Evolutionary conservation across 352 stramenopile species (phyloP), one percentile per base, ranked within the genome.

Genomic region (Phytophthora meadii): DNA sequence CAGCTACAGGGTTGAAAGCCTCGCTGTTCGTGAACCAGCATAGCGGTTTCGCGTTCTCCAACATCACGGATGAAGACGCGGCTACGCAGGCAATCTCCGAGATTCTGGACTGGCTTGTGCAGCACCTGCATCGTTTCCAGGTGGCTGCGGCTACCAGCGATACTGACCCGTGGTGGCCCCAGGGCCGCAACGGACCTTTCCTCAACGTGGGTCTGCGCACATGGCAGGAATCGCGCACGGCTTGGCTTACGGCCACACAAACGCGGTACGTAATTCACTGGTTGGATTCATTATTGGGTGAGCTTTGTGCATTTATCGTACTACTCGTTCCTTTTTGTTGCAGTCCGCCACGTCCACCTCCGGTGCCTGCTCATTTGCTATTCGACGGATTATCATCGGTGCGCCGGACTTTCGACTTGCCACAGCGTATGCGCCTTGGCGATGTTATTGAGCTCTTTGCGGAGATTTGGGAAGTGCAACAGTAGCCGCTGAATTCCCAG

Each of bases 31-130:
- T 81, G n/a, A 87, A 89, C 65, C 88, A 95, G 65, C 70, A 66
- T 52, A 84, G 81, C 53, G 82, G 86, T 17, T 96, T 96, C 63
- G 87, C 86, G 53, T 95, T 95, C 76, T 92, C 82, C 65, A 82
- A 87, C 82, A 95, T 96, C 82, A 94, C 85, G 45, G 84, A 96
- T 76, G 88, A 96, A 85, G 88, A 96, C 65, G 87, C 88, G 25
- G 88, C 85, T 19, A 96, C 88, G 40, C 85, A 93, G 54, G 87
- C 87, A 44, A 93, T 95, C 54, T 84, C 84, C 15, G 85, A 95
- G 63, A 76, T 95, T 47, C 73, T 96, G 40, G 88, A 95, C 68
- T 96, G 88, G 88, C 77, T 96, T 44, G 74, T 93, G 47, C 56
- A 83, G 53, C 84, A 96, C 40, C 64, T 96, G 45, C 85, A 96